phyloP scores from a whole-genome alignment of 129 eudicot genomes.

The Mikania micrantha region DNA sequence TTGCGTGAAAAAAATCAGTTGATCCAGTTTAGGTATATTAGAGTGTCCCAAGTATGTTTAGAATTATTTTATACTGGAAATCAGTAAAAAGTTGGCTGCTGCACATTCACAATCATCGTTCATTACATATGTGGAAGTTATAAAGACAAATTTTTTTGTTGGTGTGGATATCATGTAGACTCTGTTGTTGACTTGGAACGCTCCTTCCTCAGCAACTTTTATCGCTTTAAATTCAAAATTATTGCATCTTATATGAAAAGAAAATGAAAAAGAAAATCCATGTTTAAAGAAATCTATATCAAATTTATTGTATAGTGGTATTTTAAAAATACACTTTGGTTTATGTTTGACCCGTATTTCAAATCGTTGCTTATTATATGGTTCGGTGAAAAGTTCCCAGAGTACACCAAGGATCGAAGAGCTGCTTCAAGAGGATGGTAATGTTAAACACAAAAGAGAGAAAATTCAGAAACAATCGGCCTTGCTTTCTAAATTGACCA shows the following conservation, averaged over 20 bases:
- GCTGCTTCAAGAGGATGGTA: slow-evolving; percentile 91
- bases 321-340: not conserved
- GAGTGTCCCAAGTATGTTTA: not conserved
- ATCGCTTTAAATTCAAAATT: not conserved
- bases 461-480: slow-evolving; percentile 80
- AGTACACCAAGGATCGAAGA: slow-evolving; percentile 83
- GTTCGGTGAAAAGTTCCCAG: slow-evolving; percentile 50
- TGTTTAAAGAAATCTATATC: too few relatives aligned
- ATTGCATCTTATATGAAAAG: not conserved
- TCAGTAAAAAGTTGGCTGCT: not conserved
- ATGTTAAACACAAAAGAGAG: slow-evolving; percentile 72
- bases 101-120: not conserved
- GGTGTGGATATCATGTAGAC: too few relatives aligned
- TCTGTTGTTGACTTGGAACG: not conserved
- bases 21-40: not conserved
- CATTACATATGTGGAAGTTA: too few relatives aligned
- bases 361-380: not conserved
- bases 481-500: slow-evolving; percentile 82
- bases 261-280: not conserved
- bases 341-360: not conserved
- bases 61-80: not conserved
- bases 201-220: not conserved
- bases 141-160: too few relatives aligned
- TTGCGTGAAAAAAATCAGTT: not conserved
- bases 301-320: not conserved